These are phyloP conservation scores for Dentipellis fragilis DNA, from an alignment of 768 basidiomycete genomes.

Conservation along the genomic window DNA sequence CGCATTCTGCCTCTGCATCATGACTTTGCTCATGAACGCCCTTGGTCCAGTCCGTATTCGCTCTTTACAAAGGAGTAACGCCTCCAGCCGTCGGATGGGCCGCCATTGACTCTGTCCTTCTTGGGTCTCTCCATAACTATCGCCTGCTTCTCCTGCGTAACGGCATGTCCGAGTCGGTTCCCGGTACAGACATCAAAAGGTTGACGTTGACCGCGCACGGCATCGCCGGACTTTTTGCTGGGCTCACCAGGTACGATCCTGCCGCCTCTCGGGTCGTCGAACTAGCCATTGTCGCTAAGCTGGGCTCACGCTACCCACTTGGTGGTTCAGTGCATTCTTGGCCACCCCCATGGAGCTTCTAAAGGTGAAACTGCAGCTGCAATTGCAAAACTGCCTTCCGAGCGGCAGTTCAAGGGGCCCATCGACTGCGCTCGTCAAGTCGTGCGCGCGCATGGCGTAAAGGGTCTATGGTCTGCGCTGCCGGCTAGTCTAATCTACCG, in stretches of 20 bases:
- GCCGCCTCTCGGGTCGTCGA: background rate
- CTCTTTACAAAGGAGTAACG: conserved; percentile 67
- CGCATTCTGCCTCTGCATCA: background rate
- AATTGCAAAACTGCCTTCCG: conserved; percentile 40
- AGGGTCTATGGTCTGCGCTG: conserved; percentile 69
- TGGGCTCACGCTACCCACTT: conserved; percentile 4
- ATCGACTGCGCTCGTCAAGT: conserved; percentile 61
- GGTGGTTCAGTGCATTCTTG: conserved; percentile 40
- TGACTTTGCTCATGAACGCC: background rate
- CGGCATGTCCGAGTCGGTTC: conserved; percentile 42
- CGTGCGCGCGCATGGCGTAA: conserved; percentile 46
- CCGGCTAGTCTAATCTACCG: conserved; percentile 64
- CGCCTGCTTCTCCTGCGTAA: conserved; percentile 45
- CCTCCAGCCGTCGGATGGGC: conserved; percentile 69
- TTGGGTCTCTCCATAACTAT: conserved; percentile 67
- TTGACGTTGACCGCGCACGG: conserved; percentile 58
- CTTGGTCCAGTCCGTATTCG: conserved; percentile 40
- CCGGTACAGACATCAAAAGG: conserved; percentile 34
- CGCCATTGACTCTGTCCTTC: conserved; percentile 58
- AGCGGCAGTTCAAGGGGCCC: conserved; percentile 53
- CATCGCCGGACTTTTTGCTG: conserved; percentile 56
- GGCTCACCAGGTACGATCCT: conserved; percentile 48
- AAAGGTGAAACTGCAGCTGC: conserved; percentile 70
- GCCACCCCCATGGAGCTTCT: conserved; percentile 74
- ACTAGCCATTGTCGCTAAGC: background rate